Evolutionary conservation across 768 basidiomycete genomes (phyloP), one percentile per base, ranked within the genome.

Genomic region (Cubamyces sp.): DNA sequence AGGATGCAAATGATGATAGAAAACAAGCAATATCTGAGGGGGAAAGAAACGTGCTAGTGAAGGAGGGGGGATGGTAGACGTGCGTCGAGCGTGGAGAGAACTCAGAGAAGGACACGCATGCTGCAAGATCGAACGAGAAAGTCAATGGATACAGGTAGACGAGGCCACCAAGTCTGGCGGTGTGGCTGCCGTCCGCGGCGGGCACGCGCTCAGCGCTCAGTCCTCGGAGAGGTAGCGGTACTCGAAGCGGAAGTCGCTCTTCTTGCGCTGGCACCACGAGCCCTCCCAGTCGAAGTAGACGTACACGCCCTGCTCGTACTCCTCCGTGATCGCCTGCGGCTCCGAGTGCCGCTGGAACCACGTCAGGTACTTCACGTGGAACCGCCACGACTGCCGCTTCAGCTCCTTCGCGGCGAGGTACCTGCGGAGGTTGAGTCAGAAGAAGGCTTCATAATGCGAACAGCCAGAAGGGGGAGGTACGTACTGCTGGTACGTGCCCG

Each of bases 271-370:
- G 74, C 95, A 97, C 97, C 96, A 99, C 65, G 92, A 93, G 52
- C 94, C 94, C 75, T 98, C 96, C 96, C 96, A 98, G 77, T 98
- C 96, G 75, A 98, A 98, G 82, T 99, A 99, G 37, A 97, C 92
- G 75, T 99, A 99, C 15, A 97, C 94, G 15, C 97, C 97, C 78
- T 98, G 96, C 76, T 99, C 97, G 74, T 98, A 99, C 74, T 98
- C 96, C 69, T 98, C 96, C 54, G 97, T 99, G 74, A 99, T 98
- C 1, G 95, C 95, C 71, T 96, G 94, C 9, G 97, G 97, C 71
- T 98, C 96, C 23, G 94, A 95, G 70, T 97, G 94, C 40, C 97
- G 87, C 75, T 98, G 97, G 86, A 99, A 99, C 96, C 97, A 99
- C 30, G 97, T 99, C 63, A 99, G 79, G 74, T 98, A 99, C 77